Conservation (phyloP, 2,329 filamentous ascomycete genomes). For the Xylariaceae sp. region DNA sequence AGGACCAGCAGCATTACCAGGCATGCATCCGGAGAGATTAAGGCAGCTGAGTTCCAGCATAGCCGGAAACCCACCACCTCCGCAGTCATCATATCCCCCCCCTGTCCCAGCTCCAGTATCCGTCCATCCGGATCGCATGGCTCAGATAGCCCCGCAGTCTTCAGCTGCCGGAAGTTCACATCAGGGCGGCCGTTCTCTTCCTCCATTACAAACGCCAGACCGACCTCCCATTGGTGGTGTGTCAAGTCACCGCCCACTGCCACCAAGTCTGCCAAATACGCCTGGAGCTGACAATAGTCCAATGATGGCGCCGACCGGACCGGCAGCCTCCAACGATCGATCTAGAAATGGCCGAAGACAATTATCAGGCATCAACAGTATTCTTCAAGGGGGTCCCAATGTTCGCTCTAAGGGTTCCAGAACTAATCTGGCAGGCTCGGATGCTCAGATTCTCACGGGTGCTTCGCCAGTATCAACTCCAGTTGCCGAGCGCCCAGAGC, state of each 20-base stretch:
- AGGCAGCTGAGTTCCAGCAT: constrained; percentile 37
- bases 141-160: constrained; percentile 44
- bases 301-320: constrained; percentile 44
- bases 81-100: constrained; percentile 35
- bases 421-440: constrained; percentile 57
- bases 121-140: constrained; percentile 52
- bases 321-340: constrained; percentile 42
- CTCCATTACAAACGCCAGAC: constrained; percentile 43
- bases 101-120: constrained; percentile 34
- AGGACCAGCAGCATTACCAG: constrained; percentile 32
- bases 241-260: constrained; percentile 37
- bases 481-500: constrained; percentile 56
- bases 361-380: constrained; percentile 65
- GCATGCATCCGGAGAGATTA: constrained; percentile 43
- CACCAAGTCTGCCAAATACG: constrained; percentile 28
- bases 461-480: constrained; percentile 59
- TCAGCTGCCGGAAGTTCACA: constrained; percentile 35
- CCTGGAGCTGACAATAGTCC: constrained; percentile 38
- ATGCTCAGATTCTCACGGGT: constrained; percentile 63
- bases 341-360: constrained; percentile 56
- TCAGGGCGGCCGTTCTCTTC: constrained; percentile 38
- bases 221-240: constrained; percentile 39
- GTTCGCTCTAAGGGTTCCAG: constrained; percentile 48
- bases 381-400: constrained; percentile 54
- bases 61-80: constrained; percentile 26